phyloP scores from a whole-genome alignment of 2,329 filamentous ascomycete genomes.

The Nigrograna mackinnonii region DNA sequence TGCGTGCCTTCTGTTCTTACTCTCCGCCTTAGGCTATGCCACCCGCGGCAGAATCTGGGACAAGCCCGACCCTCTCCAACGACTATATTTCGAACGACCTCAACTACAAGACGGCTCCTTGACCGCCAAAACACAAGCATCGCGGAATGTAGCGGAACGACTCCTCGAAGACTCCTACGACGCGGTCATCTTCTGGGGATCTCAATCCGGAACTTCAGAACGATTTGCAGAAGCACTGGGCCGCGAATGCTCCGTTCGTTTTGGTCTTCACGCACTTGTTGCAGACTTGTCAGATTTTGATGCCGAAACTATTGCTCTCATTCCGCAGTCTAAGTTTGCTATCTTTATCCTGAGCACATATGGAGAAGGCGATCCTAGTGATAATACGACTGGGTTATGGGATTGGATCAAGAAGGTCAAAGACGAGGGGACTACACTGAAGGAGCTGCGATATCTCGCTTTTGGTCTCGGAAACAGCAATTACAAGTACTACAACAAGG shows the following conservation, averaged over 20 bases:
- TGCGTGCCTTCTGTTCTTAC: conserved; percentile 39
- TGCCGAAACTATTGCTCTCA: conserved; percentile 38
- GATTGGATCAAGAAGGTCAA: conserved; percentile 37
- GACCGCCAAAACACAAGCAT: conserved; percentile 22
- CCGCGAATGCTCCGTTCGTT: conserved; percentile 44
- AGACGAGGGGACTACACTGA: conserved; percentile 18
- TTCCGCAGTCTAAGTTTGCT: conserved; percentile 28
- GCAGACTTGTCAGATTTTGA: conserved; percentile 56
- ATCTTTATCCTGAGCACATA: conserved; percentile 44
- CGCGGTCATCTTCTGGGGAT: conserved; percentile 53
- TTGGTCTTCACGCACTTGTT: conserved; percentile 44
- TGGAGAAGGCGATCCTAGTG: conserved; percentile 44
- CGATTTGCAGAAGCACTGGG: conserved; percentile 46
- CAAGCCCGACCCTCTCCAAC: conserved; percentile 52
- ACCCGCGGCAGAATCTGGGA: conserved; percentile 50
- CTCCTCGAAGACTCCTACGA: conserved; percentile 41
- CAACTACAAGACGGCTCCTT: conserved; percentile 43
- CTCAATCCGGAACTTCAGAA: conserved; percentile 53
- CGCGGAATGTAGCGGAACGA: conserved; percentile 52
- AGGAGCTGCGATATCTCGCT: conserved; percentile 42
- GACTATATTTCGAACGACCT: conserved; percentile 55
- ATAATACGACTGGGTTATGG: conserved; percentile 40
- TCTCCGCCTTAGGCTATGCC: conserved; percentile 45
- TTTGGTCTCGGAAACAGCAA: conserved; percentile 53
- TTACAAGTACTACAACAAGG: conserved; percentile 52